Evolutionary conservation across 2,329 filamentous ascomycete genomes (phyloP).

Genomic region (Penicillium italicum): DNA sequence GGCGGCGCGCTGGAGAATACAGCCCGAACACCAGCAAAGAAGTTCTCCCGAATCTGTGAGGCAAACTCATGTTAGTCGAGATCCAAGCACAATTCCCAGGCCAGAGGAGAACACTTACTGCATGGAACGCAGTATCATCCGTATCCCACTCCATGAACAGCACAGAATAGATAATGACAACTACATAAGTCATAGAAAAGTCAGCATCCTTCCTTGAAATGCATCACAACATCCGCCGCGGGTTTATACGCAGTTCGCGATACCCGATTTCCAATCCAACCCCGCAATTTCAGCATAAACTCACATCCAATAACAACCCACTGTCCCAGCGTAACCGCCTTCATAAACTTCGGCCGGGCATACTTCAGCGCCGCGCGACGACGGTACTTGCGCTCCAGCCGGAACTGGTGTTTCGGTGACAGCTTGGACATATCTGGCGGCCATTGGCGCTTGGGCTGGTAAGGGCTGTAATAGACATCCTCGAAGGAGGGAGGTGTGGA

Average conservation of each 20-base stretch:
- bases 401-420: conserved; percentile 63
- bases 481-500: conserved; percentile 9
- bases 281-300: conserved; percentile 22
- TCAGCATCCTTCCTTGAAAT: conserved; percentile 11
- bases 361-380: conserved; percentile 60
- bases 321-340: conserved; percentile 56
- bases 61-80: neutral
- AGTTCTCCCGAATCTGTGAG: conserved; percentile 32
- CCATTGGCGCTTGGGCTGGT: conserved; percentile 60
- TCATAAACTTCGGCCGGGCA: conserved; percentile 57
- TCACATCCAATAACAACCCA: conserved; percentile 52
- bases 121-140: conserved; percentile 40
- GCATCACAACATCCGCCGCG: neutral
- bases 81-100: neutral
- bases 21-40: conserved; percentile 32
- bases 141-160: conserved; percentile 47
- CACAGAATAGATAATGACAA: conserved; percentile 42
- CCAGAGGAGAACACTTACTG: conserved; percentile 29
- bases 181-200: conserved; percentile 30
- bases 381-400: conserved; percentile 64
- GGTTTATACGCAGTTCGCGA: neutral
- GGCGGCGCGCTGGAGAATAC: conserved; percentile 35
- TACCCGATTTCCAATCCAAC: neutral
- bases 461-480: conserved; percentile 52
- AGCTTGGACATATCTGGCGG: conserved; percentile 62